phyloP scores from a whole-genome alignment of 345 rosid genomes.

The Eucalyptus coolabah region DNA sequence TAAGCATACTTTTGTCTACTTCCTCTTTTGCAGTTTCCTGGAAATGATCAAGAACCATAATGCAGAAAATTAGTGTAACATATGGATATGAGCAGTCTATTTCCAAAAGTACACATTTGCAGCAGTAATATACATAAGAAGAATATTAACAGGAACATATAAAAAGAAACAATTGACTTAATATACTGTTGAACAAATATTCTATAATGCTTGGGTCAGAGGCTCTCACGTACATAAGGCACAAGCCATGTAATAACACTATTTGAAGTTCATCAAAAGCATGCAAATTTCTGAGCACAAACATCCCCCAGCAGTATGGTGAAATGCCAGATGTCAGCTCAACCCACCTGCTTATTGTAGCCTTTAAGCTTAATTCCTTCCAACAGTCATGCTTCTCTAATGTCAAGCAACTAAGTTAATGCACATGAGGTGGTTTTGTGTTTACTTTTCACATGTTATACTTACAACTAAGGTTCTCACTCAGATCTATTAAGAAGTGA shows the following conservation, averaged over 20 bases:
- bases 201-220: background rate
- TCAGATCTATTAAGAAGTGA: background rate
- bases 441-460: background rate
- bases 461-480: background rate
- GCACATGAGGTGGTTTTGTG: background rate
- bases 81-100: background rate
- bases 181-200: background rate
- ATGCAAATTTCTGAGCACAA: background rate
- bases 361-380: background rate
- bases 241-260: background rate
- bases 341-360: background rate
- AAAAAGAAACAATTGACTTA: background rate
- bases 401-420: background rate
- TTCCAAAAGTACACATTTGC: background rate
- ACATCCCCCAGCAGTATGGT: background rate
- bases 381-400: background rate
- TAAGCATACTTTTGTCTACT: conserved; percentile 79
- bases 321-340: background rate
- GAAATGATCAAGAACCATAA: background rate
- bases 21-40: conserved; percentile 62
- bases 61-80: background rate
- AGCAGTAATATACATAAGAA: background rate
- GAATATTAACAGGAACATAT: background rate
- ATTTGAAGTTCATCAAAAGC: background rate
- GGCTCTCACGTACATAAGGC: background rate